A percentile compares a stretch with the other conserved stretches of the same genome.
Conservation (phyloP, 495 filamentous ascomycete species). For the Penicillium flavigenum region DNA sequence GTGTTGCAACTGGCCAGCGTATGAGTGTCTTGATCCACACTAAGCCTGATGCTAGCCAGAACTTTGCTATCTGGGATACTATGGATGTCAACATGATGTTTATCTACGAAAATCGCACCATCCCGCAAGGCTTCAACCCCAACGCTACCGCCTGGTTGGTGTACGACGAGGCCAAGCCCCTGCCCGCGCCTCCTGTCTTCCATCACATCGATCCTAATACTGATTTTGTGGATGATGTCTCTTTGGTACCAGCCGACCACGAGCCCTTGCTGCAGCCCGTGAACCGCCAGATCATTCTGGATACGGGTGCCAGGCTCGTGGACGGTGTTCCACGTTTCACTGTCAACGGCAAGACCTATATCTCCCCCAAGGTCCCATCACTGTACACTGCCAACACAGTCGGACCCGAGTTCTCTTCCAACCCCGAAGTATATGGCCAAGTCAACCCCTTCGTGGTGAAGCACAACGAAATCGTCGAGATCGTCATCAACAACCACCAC, state of each 20-base stretch:
- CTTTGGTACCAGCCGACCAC: constrained; percentile 65
- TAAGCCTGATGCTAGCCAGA: constrained; percentile 46
- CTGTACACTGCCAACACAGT: constrained; percentile 61
- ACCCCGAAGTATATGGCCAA: constrained; percentile 38
- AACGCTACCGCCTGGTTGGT: constrained; percentile 81
- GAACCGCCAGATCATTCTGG: constrained; percentile 37
- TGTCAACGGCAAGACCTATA: constrained; percentile 48
- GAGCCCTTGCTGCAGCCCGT: constrained; percentile 44
- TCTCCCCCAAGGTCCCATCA: constrained; percentile 66
- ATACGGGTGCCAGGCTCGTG: constrained; percentile 52
- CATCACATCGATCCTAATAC: constrained; percentile 42
- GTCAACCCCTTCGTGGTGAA: constrained; percentile 48
- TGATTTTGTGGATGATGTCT: constrained; percentile 71
- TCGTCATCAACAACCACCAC: constrained; percentile 66
- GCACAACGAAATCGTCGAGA: constrained; percentile 54
- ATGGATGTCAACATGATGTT: constrained; percentile 57
- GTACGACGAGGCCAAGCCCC: constrained; percentile 60
- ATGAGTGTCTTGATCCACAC: constrained; percentile 65
- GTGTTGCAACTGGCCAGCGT: constrained; percentile 67
- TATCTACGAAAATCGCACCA: constrained; percentile 35
- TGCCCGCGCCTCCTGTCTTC: constrained; percentile 57
- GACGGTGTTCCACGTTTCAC: constrained; percentile 59
- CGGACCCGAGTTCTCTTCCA: constrained; percentile 56
- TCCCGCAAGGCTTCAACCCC: constrained; percentile 51
- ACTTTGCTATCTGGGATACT: constrained; percentile 58